phyloP scores from a whole-genome alignment of 2,329 filamentous ascomycete species.

The Stachybotrys echinatus region DNA sequence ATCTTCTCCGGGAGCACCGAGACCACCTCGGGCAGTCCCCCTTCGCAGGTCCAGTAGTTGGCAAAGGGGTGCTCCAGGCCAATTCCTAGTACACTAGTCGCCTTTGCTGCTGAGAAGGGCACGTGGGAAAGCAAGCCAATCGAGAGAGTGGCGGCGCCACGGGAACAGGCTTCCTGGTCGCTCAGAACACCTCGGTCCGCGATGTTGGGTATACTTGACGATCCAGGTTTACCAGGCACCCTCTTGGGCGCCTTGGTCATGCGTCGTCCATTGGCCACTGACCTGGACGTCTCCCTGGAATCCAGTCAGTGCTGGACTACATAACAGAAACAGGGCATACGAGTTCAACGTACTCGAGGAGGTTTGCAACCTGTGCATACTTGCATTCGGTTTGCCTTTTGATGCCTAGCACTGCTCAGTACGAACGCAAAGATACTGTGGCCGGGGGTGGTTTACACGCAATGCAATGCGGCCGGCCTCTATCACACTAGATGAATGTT shows the following conservation, averaged over 20 bases:
- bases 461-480: slow-evolving; percentile 63
- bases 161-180: slow-evolving; percentile 37
- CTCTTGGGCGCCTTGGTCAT: slow-evolving; percentile 56
- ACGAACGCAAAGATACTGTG: not conserved
- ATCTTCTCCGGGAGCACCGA: slow-evolving; percentile 69
- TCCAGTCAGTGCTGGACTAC: slow-evolving; percentile 9
- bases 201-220: slow-evolving; percentile 45
- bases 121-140: slow-evolving; percentile 65
- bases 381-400: slow-evolving; percentile 72
- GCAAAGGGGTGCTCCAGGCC: slow-evolving; percentile 74
- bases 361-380: slow-evolving; percentile 71
- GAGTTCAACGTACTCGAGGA: slow-evolving; percentile 58
- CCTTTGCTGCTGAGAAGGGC: slow-evolving; percentile 63
- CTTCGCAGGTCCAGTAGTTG: slow-evolving; percentile 80
- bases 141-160: slow-evolving; percentile 49
- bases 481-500: slow-evolving; percentile 57
- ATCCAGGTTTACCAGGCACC: slow-evolving; percentile 32
- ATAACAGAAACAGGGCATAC: not conserved
- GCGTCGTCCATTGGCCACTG: slow-evolving; percentile 45
- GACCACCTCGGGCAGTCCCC: slow-evolving; percentile 69
- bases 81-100: slow-evolving; percentile 76
- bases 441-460: slow-evolving; percentile 45
- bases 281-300: slow-evolving; percentile 51
- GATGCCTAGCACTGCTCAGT: slow-evolving; percentile 47
- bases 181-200: slow-evolving; percentile 46